Evolutionary conservation across 768 basidiomycete genomes (phyloP).

Genomic region (Suillus decipiens): DNA sequence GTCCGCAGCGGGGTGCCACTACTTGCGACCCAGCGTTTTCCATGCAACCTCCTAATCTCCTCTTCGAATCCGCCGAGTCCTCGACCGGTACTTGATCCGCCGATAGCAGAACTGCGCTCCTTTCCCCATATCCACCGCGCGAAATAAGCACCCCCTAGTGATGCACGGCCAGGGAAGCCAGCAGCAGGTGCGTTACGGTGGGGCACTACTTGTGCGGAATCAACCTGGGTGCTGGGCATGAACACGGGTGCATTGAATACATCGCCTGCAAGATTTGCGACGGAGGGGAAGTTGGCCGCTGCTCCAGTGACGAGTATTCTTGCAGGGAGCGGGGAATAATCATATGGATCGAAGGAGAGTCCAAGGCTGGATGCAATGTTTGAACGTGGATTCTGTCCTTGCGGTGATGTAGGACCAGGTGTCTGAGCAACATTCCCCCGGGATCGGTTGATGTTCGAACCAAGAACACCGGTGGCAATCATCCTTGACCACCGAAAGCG

Average conservation of each 20-base stretch:
- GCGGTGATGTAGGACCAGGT: constrained; percentile 26
- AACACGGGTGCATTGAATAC: constrained; percentile 82
- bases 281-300: constrained; percentile 81
- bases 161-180: constrained; percentile 69
- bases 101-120: constrained; percentile 41
- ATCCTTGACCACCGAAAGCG: constrained; percentile 81
- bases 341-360: constrained; percentile 79
- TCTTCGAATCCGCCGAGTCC: constrained; percentile 73
- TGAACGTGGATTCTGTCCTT: constrained; percentile 16
- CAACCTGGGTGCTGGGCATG: constrained; percentile 73
- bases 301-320: constrained; percentile 75
- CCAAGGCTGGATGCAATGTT: constrained; percentile 49
- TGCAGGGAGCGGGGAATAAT: constrained; percentile 61
- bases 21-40: constrained; percentile 73
- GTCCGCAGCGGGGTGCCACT: constrained; percentile 62
- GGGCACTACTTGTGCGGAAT: constrained; percentile 66
- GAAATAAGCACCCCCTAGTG: constrained; percentile 75
- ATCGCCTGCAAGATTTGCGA: constrained; percentile 79
- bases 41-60: constrained; percentile 69
- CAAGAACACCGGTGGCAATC: constrained; percentile 67
- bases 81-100: constrained; percentile 32
- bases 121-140: constrained; percentile 88
- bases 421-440: constrained; percentile 34
- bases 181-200: constrained; percentile 74
- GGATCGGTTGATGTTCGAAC: constrained; percentile 36